Base-by-base conservation (phyloP, 2,329 filamentous ascomycete genomes). In the Xylaria sp. region DNA sequence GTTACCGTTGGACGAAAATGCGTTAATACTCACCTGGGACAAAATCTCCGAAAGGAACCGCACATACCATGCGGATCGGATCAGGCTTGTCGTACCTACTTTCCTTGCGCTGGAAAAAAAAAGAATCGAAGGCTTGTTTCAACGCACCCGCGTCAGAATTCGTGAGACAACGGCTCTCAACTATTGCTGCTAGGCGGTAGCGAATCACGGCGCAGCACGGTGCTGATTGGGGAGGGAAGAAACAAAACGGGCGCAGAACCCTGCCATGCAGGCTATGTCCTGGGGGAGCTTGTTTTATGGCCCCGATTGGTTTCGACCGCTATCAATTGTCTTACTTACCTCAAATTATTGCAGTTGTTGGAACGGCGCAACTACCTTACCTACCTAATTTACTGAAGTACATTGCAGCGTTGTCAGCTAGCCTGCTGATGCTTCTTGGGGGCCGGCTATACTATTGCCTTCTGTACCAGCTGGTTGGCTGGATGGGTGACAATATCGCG, bases 361-460 rank as follows among this genome's bases (percentile, higher is more conserved):
- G 42, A 47, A 19, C 42, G 21, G 19, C 24, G 2, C 2, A 36
- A 3, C 6, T 36, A 36, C 34, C 3, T 27, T 36, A 36, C 42
- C 42, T 47, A 47, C 42, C 42, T 47, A 47, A 47, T 12, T 21
- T 8, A 24, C 56, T 27, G 53, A 34, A 12, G 32, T 42, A n/a
- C 60, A 63, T 48, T 50, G 65, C 55, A 67, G 61, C 48, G 65
- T 47, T 47, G 17, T 11, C 32, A 45, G 32, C 48, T 17, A 55
- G 60, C 39, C 53, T 60, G 27, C n/a, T 34, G 47, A 47, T 67
- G 36, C 14, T 39, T 62, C 30, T 51, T 62, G 54, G 55, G 51
- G 36, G 59, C 34, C 47, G n/a, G 48, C 48, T 30, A 12, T 21
- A 14, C 8, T 51, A 47, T 47, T 47, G 21, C n/a, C 21, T 27